These are phyloP conservation scores for Panaeolus cyanescens DNA, from an alignment of 768 basidiomycete genomes.

Conservation along the genomic window DNA sequence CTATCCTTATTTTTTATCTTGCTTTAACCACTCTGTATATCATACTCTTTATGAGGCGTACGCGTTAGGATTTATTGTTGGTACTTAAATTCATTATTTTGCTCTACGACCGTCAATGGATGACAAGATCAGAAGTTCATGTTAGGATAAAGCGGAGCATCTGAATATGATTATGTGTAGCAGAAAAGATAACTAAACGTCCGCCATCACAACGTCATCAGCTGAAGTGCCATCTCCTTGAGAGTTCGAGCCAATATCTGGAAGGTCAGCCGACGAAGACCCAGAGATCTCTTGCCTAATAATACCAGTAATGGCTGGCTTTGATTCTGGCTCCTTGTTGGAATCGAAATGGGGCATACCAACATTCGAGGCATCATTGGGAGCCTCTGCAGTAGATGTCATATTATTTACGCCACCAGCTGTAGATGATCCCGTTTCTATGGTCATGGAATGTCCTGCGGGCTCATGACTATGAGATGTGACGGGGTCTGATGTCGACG, in stretches of 20 bases:
- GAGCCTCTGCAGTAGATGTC: neutral
- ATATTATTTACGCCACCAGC: neutral
- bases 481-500: neutral
- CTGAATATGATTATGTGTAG: no score
- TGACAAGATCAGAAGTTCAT: no score
- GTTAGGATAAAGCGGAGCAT: no score
- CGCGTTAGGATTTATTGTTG: conserved; percentile 9
- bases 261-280: neutral
- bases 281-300: neutral
- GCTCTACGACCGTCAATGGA: neutral
- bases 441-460: neutral
- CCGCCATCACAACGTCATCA: neutral
- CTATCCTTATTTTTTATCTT: conserved; percentile 40
- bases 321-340: neutral
- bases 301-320: no score
- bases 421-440: neutral
- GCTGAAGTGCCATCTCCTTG: neutral
- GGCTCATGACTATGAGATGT: neutral
- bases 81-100: neutral
- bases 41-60: conserved; percentile 4
- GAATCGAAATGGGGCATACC: neutral
- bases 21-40: conserved; percentile 17
- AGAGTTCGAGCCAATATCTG: neutral
- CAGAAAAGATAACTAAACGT: neutral
- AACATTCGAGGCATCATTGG: neutral